Evolutionary conservation across 2,329 filamentous ascomycete genomes (phyloP).

Genomic region (Hortaea sp.): DNA sequence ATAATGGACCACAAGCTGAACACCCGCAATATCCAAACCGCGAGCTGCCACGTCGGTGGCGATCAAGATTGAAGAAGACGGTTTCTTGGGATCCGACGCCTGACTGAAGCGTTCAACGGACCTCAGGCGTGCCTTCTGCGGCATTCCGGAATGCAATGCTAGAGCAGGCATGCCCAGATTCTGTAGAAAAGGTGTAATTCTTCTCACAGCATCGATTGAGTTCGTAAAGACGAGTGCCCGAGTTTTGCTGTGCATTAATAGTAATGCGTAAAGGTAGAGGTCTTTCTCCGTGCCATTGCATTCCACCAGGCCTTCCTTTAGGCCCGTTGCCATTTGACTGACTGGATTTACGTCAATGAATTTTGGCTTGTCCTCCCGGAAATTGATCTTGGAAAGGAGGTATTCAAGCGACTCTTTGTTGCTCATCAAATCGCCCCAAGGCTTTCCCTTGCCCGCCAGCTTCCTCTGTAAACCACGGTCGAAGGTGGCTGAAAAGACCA

Average conservation of each 20-base stretch:
- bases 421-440: conserved; percentile 51
- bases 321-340: conserved; percentile 73
- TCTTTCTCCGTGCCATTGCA: conserved; percentile 95
- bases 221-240: conserved; percentile 90
- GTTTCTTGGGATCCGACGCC: conserved; percentile 35
- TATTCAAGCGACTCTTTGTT: conserved; percentile 60
- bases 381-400: conserved; percentile 79
- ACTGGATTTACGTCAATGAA: conserved; percentile 88
- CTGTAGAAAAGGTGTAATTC: conserved; percentile 73
- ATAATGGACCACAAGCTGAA: conserved; percentile 89
- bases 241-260: conserved; percentile 70
- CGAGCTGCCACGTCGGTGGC: conserved; percentile 90
- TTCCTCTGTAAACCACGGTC: conserved; percentile 87
- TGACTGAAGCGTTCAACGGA: conserved; percentile 75
- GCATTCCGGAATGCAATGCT: conserved; percentile 85
- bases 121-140: conserved; percentile 87
- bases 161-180: conserved; percentile 68
- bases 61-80: conserved; percentile 57
- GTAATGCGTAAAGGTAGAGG: conserved; percentile 79
- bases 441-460: conserved; percentile 64
- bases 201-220: conserved; percentile 84
- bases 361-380: conserved; percentile 71
- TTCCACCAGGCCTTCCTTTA: conserved; percentile 85
- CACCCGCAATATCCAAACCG: conserved; percentile 83
- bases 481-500: conserved; percentile 96